A percentile compares a stretch with the other conserved stretches of the same genome.
These are phyloP conservation scores for Hymenoscyphus fraxineus DNA, from an alignment of 2,329 filamentous ascomycete genomes.

Conservation along the genomic window DNA sequence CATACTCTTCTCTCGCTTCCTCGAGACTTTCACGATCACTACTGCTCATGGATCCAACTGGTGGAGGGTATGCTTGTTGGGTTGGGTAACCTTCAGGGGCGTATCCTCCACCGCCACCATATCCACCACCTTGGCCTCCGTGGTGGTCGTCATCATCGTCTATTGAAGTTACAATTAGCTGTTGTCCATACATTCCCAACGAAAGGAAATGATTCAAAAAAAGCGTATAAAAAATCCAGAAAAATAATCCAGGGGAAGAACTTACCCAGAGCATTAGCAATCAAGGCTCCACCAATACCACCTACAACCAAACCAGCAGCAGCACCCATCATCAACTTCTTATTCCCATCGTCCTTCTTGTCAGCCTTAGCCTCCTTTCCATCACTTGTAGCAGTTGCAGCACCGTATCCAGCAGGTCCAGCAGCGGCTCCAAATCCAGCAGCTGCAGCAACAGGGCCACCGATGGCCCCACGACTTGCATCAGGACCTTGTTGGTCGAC, in stretches of 20 bases:
- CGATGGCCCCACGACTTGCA: slow-evolving; percentile 26
- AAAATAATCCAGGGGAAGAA: slow-evolving; percentile 27
- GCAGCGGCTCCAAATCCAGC: slow-evolving; percentile 15
- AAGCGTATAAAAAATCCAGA: neutral
- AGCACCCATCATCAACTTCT: slow-evolving; percentile 52
- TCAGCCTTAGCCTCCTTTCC: slow-evolving; percentile 16
- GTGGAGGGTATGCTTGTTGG: slow-evolving; percentile 20
- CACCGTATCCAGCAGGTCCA: slow-evolving; percentile 23
- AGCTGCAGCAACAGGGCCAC: slow-evolving; percentile 6
- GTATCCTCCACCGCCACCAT: slow-evolving; percentile 4
- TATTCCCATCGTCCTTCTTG: slow-evolving; percentile 38
- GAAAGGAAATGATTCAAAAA: neutral
- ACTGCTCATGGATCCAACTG: slow-evolving; percentile 37
- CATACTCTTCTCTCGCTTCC: slow-evolving; percentile 47
- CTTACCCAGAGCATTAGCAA: slow-evolving; percentile 54
- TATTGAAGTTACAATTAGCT: slow-evolving; percentile 5
- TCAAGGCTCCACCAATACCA: slow-evolving; percentile 53
- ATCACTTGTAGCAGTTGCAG: slow-evolving; percentile 9
- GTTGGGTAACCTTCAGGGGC: slow-evolving; percentile 8
- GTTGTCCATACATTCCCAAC: neutral
- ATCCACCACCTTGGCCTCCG: slow-evolving; percentile 1
- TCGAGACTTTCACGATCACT: slow-evolving; percentile 51
- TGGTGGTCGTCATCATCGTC: slow-evolving; percentile 36
- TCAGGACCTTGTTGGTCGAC: slow-evolving; percentile 36
- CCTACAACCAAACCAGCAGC: slow-evolving; percentile 55